These are phyloP conservation scores for Nannochloris sp. DNA, from an alignment of 139 green algal species.

Conservation along the genomic window DNA sequence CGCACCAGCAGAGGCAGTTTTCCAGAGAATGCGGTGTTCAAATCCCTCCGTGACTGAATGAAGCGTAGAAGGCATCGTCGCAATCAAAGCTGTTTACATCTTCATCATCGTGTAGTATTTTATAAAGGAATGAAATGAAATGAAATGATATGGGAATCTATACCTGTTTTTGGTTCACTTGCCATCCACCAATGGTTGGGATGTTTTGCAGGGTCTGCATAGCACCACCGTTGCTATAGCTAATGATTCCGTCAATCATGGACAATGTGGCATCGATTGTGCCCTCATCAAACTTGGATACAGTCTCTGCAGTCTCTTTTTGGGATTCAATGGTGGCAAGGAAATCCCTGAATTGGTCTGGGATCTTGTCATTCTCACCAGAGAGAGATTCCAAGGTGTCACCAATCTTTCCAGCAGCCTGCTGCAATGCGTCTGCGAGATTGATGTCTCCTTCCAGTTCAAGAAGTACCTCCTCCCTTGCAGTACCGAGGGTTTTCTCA, in stretches of 20 bases:
- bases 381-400: not conserved
- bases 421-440: not conserved
- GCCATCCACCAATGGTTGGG: not conserved
- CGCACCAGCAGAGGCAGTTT: too few relatives aligned
- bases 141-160: not conserved
- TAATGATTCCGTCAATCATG: not conserved
- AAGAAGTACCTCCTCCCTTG: slow-evolving; percentile 19
- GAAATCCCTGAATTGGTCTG: not conserved
- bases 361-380: not conserved
- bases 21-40: too few relatives aligned
- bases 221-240: not conserved
- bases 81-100: too few relatives aligned
- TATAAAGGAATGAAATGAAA: not conserved
- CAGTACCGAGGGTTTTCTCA: slow-evolving; percentile 21
- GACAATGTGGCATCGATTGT: not conserved
- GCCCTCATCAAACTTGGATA: slow-evolving; percentile 1
- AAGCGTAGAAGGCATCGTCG: too few relatives aligned
- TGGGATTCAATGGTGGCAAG: not conserved
- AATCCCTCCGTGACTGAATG: too few relatives aligned
- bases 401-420: not conserved
- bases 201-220: not conserved
- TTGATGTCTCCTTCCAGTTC: slow-evolving; percentile 19
- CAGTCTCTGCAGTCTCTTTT: not conserved
- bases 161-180: not conserved
- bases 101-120: not conserved